phyloP scores from a whole-genome alignment of 257 asterid species.

The Jacaranda mimosifolia region DNA sequence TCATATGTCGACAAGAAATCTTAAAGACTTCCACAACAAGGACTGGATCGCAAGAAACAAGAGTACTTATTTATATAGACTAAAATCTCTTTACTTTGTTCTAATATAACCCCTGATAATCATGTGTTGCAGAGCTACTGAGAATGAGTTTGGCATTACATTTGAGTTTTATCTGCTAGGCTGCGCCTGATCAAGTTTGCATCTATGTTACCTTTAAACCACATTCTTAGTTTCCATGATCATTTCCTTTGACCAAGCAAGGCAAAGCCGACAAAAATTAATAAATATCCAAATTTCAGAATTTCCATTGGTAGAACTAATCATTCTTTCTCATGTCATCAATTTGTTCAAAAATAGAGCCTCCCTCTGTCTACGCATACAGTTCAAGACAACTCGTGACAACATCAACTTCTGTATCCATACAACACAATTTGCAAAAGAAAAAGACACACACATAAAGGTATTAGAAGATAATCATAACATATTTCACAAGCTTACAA shows the following conservation, averaged over 20 bases:
- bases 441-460: not conserved
- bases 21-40: constrained; percentile 7
- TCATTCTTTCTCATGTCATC: not conserved
- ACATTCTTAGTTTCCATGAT: not conserved
- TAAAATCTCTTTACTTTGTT: not conserved
- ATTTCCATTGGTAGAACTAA: not conserved
- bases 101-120: not conserved
- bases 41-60: not conserved
- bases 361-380: not conserved
- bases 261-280: not conserved
- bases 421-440: not conserved
- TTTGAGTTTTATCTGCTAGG: constrained; percentile 18
- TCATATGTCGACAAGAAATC: not conserved
- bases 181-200: constrained; percentile 1
- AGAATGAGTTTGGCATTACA: constrained; percentile 16
- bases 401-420: not conserved
- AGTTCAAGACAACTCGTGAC: constrained; percentile 20
- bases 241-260: not conserved
- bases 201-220: not conserved
- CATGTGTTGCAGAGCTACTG: not conserved
- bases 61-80: not conserved
- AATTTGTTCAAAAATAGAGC: not conserved
- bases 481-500: not conserved
- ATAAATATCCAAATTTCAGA: not conserved
- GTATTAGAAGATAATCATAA: not conserved